phyloP scores from a whole-genome alignment of 179 eudicot genomes.

The Beta corolliflora region DNA sequence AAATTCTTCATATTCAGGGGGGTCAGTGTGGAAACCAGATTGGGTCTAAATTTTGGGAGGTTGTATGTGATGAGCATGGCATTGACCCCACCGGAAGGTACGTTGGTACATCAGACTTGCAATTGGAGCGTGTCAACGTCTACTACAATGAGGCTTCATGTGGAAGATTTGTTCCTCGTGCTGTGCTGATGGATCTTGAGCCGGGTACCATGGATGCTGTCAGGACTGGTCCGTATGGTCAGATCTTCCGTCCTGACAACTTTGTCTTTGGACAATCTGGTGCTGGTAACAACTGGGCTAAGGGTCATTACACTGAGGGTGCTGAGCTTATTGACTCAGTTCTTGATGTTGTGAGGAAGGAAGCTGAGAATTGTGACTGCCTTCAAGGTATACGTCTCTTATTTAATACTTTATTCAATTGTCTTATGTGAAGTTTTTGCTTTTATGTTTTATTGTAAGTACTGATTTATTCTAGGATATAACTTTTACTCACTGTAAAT shows the following conservation, averaged over 20 bases:
- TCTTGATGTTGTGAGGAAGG: slow-evolving; percentile 69
- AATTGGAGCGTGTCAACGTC: slow-evolving; percentile 63
- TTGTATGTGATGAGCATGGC: slow-evolving; percentile 74
- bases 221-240: slow-evolving; percentile 64
- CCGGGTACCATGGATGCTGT: slow-evolving; percentile 73
- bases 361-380: slow-evolving; percentile 69
- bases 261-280: slow-evolving; percentile 64
- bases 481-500: no score
- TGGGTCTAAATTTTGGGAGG: slow-evolving; percentile 84
- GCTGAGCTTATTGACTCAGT: slow-evolving; percentile 64
- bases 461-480: no score
- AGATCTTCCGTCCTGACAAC: slow-evolving; percentile 66
- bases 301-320: slow-evolving; percentile 69
- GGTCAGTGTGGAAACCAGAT: slow-evolving; percentile 91
- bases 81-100: slow-evolving; percentile 60
- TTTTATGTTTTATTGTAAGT: no score
- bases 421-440: no score
- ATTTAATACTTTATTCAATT: not conserved
- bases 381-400: slow-evolving; percentile 45
- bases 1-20: slow-evolving; percentile 83
- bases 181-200: slow-evolving; percentile 69
- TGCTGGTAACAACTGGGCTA: slow-evolving; percentile 72
- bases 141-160: slow-evolving; percentile 74
- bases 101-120: slow-evolving; percentile 55
- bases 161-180: slow-evolving; percentile 68